Base-by-base conservation (phyloP, 2,329 filamentous ascomycete genomes). In the Hypomyces rosellus region DNA sequence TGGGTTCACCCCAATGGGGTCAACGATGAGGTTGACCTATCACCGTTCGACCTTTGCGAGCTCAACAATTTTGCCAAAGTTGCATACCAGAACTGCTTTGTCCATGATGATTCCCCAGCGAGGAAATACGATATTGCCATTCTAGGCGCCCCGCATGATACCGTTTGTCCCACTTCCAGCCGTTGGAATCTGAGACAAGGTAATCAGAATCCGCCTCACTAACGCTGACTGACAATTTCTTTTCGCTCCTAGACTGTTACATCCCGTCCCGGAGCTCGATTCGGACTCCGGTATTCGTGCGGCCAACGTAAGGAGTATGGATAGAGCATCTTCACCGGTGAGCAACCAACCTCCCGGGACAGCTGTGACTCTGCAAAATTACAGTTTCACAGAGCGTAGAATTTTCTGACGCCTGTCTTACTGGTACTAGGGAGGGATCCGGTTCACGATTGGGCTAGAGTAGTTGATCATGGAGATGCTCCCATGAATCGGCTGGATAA, bases 261-360 rank as follows among this genome's bases (percentile, higher is more conserved):
- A 2, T 55, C 52, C 15, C 53, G 59, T 4, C 59, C 57, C 0
- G 59, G 59, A 1, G 57, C 85, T 11, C 80, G 89, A 9, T 95
- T 95, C 62, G 89, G 89, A 0, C 22, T 81, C 87, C 36, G 87
- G 87, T 30, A 93, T 95, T 58, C 84, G 89, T 49, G 82, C 86
- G 22, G 89, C 87, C 77, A 84, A 9, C 81, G 88, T 34, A 88
- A 55, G 45, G 50, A 51, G 14, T 55, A 57, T 36, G 53, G 58
- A 34, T 55, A 58, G 38, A 57, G 56, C 52, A 46, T 61, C 14
- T 59, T 51, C 38, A 59, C 54, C 4, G 49, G 57, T 58, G 33
- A 40, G 37, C 39, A 45, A 34, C 20, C 20, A 45, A 15, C 22
- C 20, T 30, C 6, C 25, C 25, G 25, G 25, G 14, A 46, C 25